Conservation (phyloP, 1,284 basidiomycete genomes). For the Moniliophthora roreri region DNA sequence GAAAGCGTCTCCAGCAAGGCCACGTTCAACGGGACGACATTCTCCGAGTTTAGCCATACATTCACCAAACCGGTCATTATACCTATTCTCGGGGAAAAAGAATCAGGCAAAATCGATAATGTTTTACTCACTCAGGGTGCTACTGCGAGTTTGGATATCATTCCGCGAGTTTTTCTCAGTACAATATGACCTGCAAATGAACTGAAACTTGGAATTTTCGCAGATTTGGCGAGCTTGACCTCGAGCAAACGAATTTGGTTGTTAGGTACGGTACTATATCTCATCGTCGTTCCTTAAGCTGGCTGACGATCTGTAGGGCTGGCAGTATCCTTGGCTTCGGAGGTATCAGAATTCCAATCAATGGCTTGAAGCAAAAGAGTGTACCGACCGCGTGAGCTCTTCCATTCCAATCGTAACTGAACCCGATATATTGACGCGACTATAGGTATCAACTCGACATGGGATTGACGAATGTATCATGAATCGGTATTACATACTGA, state of each 20-base stretch:
- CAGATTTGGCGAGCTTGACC: slow-evolving; percentile 37
- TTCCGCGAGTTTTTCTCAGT: no score
- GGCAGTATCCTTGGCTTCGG: slow-evolving; percentile 29
- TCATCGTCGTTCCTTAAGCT: neutral
- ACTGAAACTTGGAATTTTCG: no score
- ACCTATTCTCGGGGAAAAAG: slow-evolving; percentile 32
- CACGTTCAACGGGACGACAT: slow-evolving; percentile 40
- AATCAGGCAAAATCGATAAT: slow-evolving; percentile 37
- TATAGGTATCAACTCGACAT: no score
- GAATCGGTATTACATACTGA: no score
- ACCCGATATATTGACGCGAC: no score
- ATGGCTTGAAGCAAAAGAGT: slow-evolving; percentile 24
- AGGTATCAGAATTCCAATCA: slow-evolving; percentile 27
- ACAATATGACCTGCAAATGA: no score
- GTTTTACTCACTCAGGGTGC: slow-evolving; percentile 37
- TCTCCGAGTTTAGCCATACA: slow-evolving; percentile 38
- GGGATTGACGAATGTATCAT: no score
- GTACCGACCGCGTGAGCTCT: slow-evolving; percentile 26
- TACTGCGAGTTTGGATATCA: slow-evolving; percentile 32
- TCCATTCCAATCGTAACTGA: no score
- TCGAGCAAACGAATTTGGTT: slow-evolving; percentile 34
- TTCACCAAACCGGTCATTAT: slow-evolving; percentile 37
- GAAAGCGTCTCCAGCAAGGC: slow-evolving; percentile 37
- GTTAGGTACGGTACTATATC: slow-evolving; percentile 24
- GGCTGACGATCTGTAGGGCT: no score